A percentile compares a stretch with the other conserved stretches of the same genome.
phyloP scores from a whole-genome alignment of 768 basidiomycete species.

The Hericium alpestre region DNA sequence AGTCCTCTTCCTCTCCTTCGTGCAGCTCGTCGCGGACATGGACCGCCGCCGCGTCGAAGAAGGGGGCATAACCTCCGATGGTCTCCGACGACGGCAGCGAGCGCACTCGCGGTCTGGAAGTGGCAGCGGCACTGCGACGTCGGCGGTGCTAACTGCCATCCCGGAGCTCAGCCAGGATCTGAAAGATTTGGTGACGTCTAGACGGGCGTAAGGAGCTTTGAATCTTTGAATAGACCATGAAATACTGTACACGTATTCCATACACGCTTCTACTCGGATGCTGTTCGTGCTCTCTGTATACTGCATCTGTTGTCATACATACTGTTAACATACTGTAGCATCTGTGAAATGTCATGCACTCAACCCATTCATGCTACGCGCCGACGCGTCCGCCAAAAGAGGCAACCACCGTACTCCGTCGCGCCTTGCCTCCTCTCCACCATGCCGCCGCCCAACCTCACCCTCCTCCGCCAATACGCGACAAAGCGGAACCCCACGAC shows the following conservation, averaged over 20 bases:
- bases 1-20: constrained; percentile 88
- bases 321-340: background rate
- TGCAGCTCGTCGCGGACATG: constrained; percentile 79
- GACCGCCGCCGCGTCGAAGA: constrained; percentile 69
- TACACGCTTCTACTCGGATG: background rate
- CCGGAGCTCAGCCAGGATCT: constrained; percentile 12
- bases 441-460: constrained; percentile 21
- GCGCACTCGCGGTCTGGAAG: no score
- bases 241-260: no score
- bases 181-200: constrained; percentile 6
- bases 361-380: no score
- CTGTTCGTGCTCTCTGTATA: background rate
- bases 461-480: constrained; percentile 55
- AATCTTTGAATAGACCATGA: no score
- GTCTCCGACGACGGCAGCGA: constrained; percentile 23
- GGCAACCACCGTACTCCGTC: background rate
- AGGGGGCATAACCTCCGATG: constrained; percentile 14
- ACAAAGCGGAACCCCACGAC: constrained; percentile 32
- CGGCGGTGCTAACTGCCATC: background rate
- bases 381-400: background rate
- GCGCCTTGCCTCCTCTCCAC: background rate
- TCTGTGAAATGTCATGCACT: background rate
- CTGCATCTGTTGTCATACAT: background rate
- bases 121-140: constrained; percentile 7
- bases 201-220: background rate